Conservation (phyloP, 225 moss, liverwort and hornwort genomes). For the Anthoceros angustus region DNA sequence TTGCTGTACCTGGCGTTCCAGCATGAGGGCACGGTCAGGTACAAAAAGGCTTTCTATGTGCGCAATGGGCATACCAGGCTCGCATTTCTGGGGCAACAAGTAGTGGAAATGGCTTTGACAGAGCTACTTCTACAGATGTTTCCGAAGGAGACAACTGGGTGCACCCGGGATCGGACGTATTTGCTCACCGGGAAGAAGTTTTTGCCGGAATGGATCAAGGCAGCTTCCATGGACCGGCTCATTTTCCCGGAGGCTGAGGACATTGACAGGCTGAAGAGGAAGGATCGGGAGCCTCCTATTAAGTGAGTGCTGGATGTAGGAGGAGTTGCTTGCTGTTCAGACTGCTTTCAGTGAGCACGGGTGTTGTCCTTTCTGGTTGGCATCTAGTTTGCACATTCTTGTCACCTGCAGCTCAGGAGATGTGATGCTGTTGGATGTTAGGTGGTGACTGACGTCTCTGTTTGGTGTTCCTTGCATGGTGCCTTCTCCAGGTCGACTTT, state of each 20-base stretch:
- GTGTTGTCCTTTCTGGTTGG: slow-evolving; percentile 18
- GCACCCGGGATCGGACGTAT: slow-evolving; percentile 59
- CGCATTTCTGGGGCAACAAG: slow-evolving; percentile 66
- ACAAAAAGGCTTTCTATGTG: slow-evolving; percentile 41
- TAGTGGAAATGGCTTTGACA: slow-evolving; percentile 60
- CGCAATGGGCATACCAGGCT: slow-evolving; percentile 67
- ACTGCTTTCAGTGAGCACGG: background rate
- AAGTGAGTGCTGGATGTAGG: slow-evolving; percentile 30
- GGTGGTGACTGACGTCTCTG: background rate
- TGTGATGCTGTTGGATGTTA: background rate
- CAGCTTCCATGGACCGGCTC: slow-evolving; percentile 57
- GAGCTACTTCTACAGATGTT: slow-evolving; percentile 81
- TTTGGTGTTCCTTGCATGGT: background rate
- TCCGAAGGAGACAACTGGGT: slow-evolving; percentile 54
- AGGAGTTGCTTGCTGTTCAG: background rate
- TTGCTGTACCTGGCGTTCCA: slow-evolving; percentile 77
- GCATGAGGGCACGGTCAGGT: slow-evolving; percentile 40
- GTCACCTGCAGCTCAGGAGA: background rate
- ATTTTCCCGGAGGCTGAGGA: slow-evolving; percentile 44
- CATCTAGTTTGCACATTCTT: background rate
- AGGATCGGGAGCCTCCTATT: slow-evolving; percentile 34
- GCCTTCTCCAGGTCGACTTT: slow-evolving; percentile 31
- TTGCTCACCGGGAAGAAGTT: slow-evolving; percentile 53
- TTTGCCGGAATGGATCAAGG: slow-evolving; percentile 42
- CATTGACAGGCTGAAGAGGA: slow-evolving; percentile 29